Evolutionary conservation across 306 rosid genomes (phyloP).

Genomic region (Pyrus communis): DNA sequence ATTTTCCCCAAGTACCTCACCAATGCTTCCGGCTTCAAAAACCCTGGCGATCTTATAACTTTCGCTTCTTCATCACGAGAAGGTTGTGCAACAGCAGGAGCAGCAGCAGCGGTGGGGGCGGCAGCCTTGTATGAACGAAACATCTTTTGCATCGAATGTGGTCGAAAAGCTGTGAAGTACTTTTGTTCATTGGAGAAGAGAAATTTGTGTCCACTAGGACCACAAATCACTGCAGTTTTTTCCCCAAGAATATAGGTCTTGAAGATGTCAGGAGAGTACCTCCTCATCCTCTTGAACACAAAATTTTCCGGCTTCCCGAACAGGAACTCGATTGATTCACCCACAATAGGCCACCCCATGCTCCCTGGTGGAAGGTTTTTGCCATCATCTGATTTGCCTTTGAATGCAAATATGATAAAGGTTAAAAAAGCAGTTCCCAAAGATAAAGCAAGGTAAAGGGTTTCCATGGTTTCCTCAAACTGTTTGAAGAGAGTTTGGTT

Average conservation of each 20-base stretch:
- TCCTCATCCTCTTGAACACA: constrained; percentile 30
- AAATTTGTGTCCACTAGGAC: constrained; percentile 52
- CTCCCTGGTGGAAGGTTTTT: constrained; percentile 53
- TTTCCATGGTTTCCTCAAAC: neutral
- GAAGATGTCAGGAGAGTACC: constrained; percentile 48
- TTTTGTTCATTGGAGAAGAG: constrained; percentile 48
- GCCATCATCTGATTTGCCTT: neutral
- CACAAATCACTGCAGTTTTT: constrained; percentile 47
- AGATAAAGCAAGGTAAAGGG: constrained; percentile 4
- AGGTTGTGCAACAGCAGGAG: neutral
- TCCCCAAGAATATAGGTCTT: constrained; percentile 53
- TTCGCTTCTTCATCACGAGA: constrained; percentile 20
- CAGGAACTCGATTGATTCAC: constrained; percentile 43
- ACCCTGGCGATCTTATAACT: constrained; percentile 30
- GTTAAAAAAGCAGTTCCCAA: neutral
- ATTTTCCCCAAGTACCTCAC: constrained; percentile 41
- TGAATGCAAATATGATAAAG: constrained; percentile 3
- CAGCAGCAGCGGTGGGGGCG: neutral
- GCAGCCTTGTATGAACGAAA: constrained; percentile 23
- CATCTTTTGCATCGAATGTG: constrained; percentile 27
- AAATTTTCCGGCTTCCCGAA: constrained; percentile 37
- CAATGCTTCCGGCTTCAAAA: constrained; percentile 58
- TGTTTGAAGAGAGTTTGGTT: neutral
- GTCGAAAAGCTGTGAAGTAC: constrained; percentile 38
- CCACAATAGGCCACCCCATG: constrained; percentile 57